Evolutionary conservation across 2,329 filamentous ascomycete genomes (phyloP).

Genomic region (Claviceps africana): DNA sequence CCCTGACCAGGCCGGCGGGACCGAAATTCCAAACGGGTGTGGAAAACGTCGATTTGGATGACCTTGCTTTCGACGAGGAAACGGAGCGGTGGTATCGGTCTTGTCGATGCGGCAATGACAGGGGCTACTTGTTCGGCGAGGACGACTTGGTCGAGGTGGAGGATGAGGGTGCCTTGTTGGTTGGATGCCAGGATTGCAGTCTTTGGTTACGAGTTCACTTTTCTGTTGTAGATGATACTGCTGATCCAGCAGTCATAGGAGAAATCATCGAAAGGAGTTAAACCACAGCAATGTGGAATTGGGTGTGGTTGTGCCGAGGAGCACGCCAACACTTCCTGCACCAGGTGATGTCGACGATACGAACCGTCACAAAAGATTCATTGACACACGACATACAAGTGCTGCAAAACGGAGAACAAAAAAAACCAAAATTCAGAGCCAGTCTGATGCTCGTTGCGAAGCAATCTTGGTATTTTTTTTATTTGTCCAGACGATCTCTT

Average conservation of each 20-base stretch:
- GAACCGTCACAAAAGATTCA: background rate
- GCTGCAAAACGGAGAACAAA: no score
- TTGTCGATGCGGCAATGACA: conserved; percentile 51
- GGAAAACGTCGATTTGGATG: conserved; percentile 52
- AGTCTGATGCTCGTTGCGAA: conserved; percentile 15
- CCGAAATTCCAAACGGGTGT: conserved; percentile 40
- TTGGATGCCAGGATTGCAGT: conserved; percentile 53
- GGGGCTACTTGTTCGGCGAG: conserved; percentile 46
- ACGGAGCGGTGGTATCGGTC: conserved; percentile 37
- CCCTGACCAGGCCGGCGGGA: conserved; percentile 5
- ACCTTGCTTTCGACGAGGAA: conserved; percentile 39
- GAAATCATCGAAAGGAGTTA: conserved; percentile 3
- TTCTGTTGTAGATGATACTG: conserved; percentile 32
- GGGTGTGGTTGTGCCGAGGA: background rate
- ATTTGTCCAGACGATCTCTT: conserved; percentile 40
- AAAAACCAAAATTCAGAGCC: background rate
- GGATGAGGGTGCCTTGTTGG: conserved; percentile 45
- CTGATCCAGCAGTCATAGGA: conserved; percentile 8
- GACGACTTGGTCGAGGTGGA: conserved; percentile 44
- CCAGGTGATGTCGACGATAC: background rate
- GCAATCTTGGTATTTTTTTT: conserved; percentile 36
- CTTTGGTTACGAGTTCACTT: conserved; percentile 53
- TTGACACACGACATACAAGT: background rate
- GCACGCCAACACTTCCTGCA: background rate
- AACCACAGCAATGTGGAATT: background rate